These are phyloP conservation scores for Wickerhamiella vanderwaltii DNA, from an alignment of 805 yeast species.

Conservation along the genomic window DNA sequence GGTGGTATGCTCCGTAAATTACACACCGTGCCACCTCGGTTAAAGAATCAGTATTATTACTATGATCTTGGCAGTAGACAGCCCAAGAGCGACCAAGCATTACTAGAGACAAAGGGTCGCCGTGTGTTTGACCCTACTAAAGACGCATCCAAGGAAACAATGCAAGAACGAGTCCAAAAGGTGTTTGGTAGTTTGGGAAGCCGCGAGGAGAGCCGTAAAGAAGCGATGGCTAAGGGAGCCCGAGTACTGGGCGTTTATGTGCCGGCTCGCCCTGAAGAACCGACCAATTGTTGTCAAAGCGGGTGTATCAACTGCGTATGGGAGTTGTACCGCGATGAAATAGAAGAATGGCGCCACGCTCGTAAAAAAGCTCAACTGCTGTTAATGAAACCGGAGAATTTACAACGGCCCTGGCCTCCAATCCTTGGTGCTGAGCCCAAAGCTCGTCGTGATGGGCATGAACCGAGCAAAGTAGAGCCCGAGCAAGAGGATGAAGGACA, in stretches of 20 bases:
- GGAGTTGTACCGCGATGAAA: constrained; percentile 83
- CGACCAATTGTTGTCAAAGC: constrained; percentile 94
- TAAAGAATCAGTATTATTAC: constrained; percentile 18
- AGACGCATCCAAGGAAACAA: constrained; percentile 14
- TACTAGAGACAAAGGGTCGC: constrained; percentile 1
- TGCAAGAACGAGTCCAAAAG: constrained; percentile 18
- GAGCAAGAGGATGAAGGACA: constrained; percentile 27
- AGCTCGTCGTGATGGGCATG: constrained; percentile 9
- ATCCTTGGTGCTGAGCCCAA: constrained; percentile 42
- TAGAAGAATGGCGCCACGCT: constrained; percentile 63
- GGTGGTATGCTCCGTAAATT: not conserved
- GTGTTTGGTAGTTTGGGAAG: constrained; percentile 29
- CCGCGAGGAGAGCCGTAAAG: constrained; percentile 24
- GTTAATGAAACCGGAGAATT: constrained; percentile 22
- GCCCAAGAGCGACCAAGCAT: constrained; percentile 8
- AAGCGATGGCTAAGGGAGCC: constrained; percentile 26
- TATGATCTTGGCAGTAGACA: constrained; percentile 12
- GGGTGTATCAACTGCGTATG: constrained; percentile 97
- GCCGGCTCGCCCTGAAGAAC: constrained; percentile 76
- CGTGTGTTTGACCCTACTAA: constrained; percentile 19
- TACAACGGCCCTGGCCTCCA: constrained; percentile 46
- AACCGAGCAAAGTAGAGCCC: constrained; percentile 20
- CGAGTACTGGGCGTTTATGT: constrained; percentile 56
- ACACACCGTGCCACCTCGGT: not conserved
- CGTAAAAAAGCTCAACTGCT: constrained; percentile 41